Conservation (phyloP, 139 green algal genomes). For the Closterium sp. region DNA sequence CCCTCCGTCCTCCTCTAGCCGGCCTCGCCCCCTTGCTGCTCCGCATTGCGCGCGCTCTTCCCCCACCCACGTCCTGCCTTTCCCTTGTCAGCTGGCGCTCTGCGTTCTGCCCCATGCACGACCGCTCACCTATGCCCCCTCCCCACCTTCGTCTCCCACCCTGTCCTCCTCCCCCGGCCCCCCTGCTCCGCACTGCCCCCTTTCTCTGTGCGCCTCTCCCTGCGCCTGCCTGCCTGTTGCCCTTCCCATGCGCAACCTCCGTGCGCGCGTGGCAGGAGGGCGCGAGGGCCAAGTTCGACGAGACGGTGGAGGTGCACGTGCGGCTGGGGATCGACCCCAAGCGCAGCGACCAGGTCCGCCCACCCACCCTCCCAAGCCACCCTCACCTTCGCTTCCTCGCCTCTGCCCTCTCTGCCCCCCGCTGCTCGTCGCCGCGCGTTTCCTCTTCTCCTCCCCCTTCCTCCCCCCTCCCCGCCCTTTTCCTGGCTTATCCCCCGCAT, state of each 20-base stretch:
- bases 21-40: no score
- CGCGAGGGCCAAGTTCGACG: conserved; percentile 44
- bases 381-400: neutral
- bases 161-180: neutral
- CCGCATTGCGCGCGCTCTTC: no score
- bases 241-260: neutral
- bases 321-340: conserved; percentile 34
- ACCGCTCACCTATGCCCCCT: neutral
- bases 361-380: neutral
- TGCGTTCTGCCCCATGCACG: neutral
- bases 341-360: conserved; percentile 42
- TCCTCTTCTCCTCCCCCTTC: neutral
- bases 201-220: no score
- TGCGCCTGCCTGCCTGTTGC: neutral
- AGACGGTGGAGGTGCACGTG: conserved; percentile 46
- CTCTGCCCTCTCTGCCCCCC: neutral
- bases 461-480: neutral
- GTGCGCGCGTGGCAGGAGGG: conserved; percentile 1
- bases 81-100: neutral
- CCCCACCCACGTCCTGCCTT: neutral
- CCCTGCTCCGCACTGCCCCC: neutral
- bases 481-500: no score
- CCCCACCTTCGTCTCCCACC: neutral
- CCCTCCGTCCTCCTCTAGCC: neutral
- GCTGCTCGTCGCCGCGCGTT: no score